Base-by-base conservation (phyloP, 2,329 filamentous ascomycete species). In the Trichoderma endophyticum region DNA sequence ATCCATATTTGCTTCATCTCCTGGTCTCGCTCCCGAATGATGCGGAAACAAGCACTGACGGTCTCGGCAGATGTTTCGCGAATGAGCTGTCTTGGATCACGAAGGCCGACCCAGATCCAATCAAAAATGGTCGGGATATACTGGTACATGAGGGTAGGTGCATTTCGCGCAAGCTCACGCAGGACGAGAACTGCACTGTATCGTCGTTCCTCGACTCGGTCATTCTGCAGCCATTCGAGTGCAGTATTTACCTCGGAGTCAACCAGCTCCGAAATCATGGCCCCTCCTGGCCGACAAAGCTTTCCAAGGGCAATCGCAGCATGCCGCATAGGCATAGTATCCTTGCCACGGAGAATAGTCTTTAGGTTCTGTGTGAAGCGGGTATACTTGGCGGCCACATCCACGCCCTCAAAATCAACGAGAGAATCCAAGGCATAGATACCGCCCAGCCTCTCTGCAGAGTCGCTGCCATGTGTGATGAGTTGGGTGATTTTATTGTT, bases 171-270 rank as follows among this genome's bases (percentile, higher is more conserved):
- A 72, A 99, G 87, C 80, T 99, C 96, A 72, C 95, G 90, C 70
- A 99, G 88, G 36, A 97, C 91, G 28, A 99, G 88, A 8, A 97
- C 95, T 21, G 96, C 95, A 72, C 95, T 95, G 80, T 98, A 98
- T 77, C 96, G 90, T 76, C 95, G 89, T 79, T 95, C 95, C 83
- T 99, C 96, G 77, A 97, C 91, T 75, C 95, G 90, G 80, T 98
- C 97, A 63, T 95, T 95, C 80, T 98, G 95, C 71, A 99, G 89
- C 93, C 95, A 98, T 83, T 99, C 96, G 69, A 99, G 86, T 2
- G 97, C 95, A 21, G 94, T 96, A 81, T 98, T 97, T 73, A 98
- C 95, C 82, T 99, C 95, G 70, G 94, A 95, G 79, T 99, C 96
- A 71, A 99, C 96, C 70, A 99, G 86, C 81, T 98, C 95, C 8